phyloP scores from a whole-genome alignment of 768 basidiomycete species.

The Naganishia onofrii region DNA sequence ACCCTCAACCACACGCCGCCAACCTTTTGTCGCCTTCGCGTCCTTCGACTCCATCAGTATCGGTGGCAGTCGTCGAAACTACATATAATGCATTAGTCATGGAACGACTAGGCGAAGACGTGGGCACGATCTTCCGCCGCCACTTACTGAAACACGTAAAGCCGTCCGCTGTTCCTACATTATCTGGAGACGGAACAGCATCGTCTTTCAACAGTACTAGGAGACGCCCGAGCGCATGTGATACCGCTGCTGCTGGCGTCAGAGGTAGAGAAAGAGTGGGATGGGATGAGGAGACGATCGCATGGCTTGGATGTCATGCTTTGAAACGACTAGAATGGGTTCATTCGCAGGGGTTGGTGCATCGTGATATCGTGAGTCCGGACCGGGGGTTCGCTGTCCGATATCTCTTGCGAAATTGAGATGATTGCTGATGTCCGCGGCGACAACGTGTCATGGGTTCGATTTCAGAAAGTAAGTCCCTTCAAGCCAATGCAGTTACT shows the following conservation, averaged over 20 bases:
- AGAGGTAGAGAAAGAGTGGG: neutral
- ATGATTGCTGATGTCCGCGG: too few species aligned
- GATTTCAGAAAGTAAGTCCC: conserved; percentile 9
- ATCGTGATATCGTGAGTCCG: conserved; percentile 33
- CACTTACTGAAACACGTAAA: conserved; percentile 9
- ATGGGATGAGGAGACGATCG: conserved; percentile 30
- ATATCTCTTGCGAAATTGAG: neutral
- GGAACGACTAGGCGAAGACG: conserved; percentile 26
- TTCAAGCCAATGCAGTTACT: too few species aligned
- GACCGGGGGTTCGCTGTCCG: too few species aligned
- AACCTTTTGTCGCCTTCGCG: too few species aligned
- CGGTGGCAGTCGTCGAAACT: neutral
- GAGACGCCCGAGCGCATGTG: neutral
- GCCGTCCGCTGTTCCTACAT: neutral
- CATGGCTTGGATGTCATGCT: conserved; percentile 29
- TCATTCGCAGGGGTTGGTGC: conserved; percentile 25
- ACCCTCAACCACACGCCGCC: neutral
- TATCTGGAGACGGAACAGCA: neutral
- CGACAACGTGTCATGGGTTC: neutral
- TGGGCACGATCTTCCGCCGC: conserved; percentile 21
- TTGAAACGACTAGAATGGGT: conserved; percentile 26
- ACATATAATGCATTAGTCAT: conserved; percentile 30
- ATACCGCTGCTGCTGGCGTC: neutral
- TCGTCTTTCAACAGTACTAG: too few species aligned
- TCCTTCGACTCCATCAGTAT: neutral